Evolutionary conservation across 352 stramenopile species (phyloP), one percentile per base, ranked within the genome.

Genomic region (Globisporangium iwayamae): DNA sequence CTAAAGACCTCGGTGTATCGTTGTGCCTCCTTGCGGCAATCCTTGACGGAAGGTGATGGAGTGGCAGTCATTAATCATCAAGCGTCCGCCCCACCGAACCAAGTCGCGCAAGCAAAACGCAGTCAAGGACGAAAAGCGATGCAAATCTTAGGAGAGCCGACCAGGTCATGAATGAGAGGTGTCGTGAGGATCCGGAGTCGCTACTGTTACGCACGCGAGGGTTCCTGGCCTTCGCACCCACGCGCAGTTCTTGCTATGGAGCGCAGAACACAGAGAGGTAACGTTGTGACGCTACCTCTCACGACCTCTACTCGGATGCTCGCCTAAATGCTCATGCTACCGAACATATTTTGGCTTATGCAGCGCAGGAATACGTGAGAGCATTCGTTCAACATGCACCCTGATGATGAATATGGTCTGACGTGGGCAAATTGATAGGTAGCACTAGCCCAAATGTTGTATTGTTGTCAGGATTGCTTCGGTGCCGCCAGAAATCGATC

Each of bases 41-140:
- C 50, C 2, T 57, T 57, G 51, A 57, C 36, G 7, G 14, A 43
- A 43, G 51, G 30, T 57, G 51, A 57, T 57, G 30, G 30, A 57
- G 30, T 41, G 51, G 14, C 18, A 5, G 5, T 16, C 41, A 9
- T 47, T 50, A 50, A 50, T 50, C 43, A 18, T 50, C 28, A n/a
- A 50, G 43, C 2, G 18, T 6, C 51, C 13, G 28, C 41, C 51
- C 51, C 51, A 57, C 51, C 30, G 51, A 57, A 30, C 11, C 22
- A 34, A 36, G 47, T 10, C 22, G 32, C 7, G 0, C 32, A 36
- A 36, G 32, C 32, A 36, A 36, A 36, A 36, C 4, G 4, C 4
- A 36, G 4, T 4, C 32, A 36, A 36, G 32, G 32, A 36, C 32
- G 32, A 36, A 36, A 36, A 36, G 32, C 3, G 32, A 36, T 9